Evolutionary conservation across 139 green algal genomes (phyloP).

Genomic region (Edaphochlamys debaryana): DNA sequence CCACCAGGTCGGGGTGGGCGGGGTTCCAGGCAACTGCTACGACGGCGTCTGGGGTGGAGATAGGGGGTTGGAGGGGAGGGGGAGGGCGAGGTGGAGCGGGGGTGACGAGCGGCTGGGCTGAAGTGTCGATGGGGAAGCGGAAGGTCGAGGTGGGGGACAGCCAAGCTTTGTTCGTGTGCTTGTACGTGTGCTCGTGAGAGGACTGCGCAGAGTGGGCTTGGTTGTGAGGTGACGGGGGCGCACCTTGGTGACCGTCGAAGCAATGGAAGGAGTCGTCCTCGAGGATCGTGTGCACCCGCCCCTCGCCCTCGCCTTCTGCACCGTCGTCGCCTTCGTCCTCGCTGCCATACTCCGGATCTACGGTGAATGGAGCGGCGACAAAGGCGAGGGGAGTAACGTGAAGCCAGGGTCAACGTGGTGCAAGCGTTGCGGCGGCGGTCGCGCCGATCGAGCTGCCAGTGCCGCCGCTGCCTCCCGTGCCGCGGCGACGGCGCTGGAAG

Average conservation of each 20-base stretch:
- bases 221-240: too few species aligned
- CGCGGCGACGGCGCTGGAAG: too few species aligned
- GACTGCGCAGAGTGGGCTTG: too few species aligned
- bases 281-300: constrained; percentile 11
- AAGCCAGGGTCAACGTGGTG: too few species aligned
- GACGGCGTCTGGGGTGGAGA: constrained; percentile 66
- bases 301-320: constrained; percentile 49
- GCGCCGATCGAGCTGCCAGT: too few species aligned
- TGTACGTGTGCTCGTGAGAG: too few species aligned
- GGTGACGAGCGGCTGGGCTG: too few species aligned
- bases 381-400: too few species aligned
- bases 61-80: not conserved
- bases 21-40: constrained; percentile 83
- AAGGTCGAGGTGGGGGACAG: not conserved
- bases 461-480: too few species aligned
- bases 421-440: too few species aligned
- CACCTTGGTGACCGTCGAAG: constrained; percentile 74
- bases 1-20: constrained; percentile 69
- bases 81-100: not conserved
- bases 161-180: not conserved
- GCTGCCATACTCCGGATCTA: constrained; percentile 49
- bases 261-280: constrained; percentile 76
- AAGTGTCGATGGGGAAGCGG: not conserved
- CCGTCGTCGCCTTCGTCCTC: constrained; percentile 27
- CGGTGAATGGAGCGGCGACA: too few species aligned